Base-by-base conservation (phyloP, 2,329 filamentous ascomycete genomes). In the Colletotrichum nymphaeae region DNA sequence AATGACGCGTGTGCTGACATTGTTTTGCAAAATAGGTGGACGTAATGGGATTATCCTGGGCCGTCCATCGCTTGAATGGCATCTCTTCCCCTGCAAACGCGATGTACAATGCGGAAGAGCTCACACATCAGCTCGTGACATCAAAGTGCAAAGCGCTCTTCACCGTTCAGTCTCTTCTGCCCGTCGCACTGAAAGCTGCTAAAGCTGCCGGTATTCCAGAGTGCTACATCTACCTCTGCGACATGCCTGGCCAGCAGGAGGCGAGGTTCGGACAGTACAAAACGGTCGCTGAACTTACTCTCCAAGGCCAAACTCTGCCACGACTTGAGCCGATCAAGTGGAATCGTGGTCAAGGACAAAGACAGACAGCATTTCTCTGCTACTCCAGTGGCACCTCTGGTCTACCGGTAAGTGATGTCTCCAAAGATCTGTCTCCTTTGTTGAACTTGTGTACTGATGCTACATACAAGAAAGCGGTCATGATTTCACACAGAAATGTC, bases 401-500 rank as follows among this genome's bases (percentile, higher is more conserved):
- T 2, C 81, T 93, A 57, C 92, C 92, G 37, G 89, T 90, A 84
- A 75, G 83, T 32, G 30, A 32, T 32, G 8, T 8, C 30, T 32
- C 30, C 30, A 11, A 32, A 32, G 30, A 32, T 32, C 30, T 32
- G 30, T 30, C 9, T 32, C 30, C 30, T 32, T 32, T 32, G 30
- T 32, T 32, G 30, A 32, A 32, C 74, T 11, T 14, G 24, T 11
- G 19, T 16, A 12, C 24, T 53, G 24, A 63, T 30, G 16, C 12
- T 4, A 12, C 26, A 4, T 26, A 1, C 1, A 5, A 93, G 90
- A 94, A 94, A 91, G 93, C 91, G 63, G 93, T 95, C 30, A 94
- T 93, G 91, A 93, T 95, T 63, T 91, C 92, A 5, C 93, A 95
- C 80, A 84, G 86, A 32, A 95, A 95, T 76, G 90, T 95, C 19